Evolutionary conservation across 2,329 filamentous ascomycete genomes (phyloP), one percentile per base, ranked within the genome.

Genomic region (Monascus ruber): DNA sequence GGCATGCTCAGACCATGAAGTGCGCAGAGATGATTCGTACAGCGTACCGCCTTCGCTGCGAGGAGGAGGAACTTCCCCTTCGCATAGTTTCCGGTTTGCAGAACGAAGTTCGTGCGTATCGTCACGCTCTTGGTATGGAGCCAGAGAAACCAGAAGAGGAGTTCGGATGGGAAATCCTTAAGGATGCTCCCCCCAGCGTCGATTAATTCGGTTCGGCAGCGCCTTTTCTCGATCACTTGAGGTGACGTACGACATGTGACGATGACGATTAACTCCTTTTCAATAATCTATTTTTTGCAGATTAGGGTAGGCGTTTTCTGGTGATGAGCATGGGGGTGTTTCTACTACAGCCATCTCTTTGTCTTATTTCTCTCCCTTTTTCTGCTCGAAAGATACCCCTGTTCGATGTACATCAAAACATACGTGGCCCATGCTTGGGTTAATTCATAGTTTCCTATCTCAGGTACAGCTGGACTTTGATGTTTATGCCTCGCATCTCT

Each of bases 11-110:
- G 49, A 64, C 66, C 10, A 58, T 70, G 54, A 63, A 62, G 42
- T 63, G 65, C 38, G 62, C 66, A 6, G 65, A 69, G 47, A 69
- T 71, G 65, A 64, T 72, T 32, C 61, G 69, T 5, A 67, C 60
- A 8, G 67, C 68, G 3, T 63, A 68, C 44, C 61, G 62, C 26
- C 49, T 71, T n/a, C 62, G 68, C 11, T 67, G 60, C 31, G 66
- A 70, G 38, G 69, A 71, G 47, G 69, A 70, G 35, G 61, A 64
- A 17, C 43, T 62, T 11, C 66, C 67, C 4, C 51, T 68, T 25
- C 60, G 63, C 8, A 49, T 71, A 38, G 56, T 71, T 9, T 53
- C 63, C 6, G 68, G 66, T 9, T 53, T 71, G 9, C 68, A 71
- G 49, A 68, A 66, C 34, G 67, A 71, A 45, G 67, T 71, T 24